Evolutionary conservation across 495 filamentous ascomycete species (phyloP).

Genomic region (Penicillium alfredii): DNA sequence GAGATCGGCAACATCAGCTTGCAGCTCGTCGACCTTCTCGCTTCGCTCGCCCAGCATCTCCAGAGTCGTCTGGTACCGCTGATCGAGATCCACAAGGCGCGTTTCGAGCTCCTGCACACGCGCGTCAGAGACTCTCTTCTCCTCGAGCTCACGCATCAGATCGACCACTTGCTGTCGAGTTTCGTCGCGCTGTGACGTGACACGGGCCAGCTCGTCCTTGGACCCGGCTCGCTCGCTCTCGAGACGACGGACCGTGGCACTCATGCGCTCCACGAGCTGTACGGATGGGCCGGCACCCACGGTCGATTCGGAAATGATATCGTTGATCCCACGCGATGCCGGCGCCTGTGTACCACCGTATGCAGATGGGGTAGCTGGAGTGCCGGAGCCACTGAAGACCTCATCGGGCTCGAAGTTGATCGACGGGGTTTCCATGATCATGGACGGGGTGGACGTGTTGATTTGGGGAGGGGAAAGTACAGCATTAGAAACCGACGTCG

Average conservation of each 20-base stretch:
- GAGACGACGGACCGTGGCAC: constrained; percentile 78
- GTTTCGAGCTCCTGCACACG: constrained; percentile 59
- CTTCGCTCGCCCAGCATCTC: constrained; percentile 97
- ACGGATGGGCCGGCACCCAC: constrained; percentile 87
- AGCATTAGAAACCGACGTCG: constrained; percentile 30
- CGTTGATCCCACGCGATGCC: constrained; percentile 61
- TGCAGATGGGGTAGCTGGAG: constrained; percentile 57
- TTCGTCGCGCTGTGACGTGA: constrained; percentile 80
- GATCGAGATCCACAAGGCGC: constrained; percentile 51
- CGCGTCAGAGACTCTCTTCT: constrained; percentile 52
- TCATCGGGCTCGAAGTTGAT: constrained; percentile 62
- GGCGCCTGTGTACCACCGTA: constrained; percentile 34
- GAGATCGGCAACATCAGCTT: constrained; percentile 81
- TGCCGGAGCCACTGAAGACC: constrained; percentile 52
- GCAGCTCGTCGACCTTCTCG: constrained; percentile 85
- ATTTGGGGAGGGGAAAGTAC: constrained; percentile 30
- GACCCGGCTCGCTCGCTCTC: constrained; percentile 84
- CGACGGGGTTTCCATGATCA: constrained; percentile 49
- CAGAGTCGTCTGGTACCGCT: constrained; percentile 80
- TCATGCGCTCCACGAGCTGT: constrained; percentile 95
- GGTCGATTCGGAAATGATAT: constrained; percentile 85
- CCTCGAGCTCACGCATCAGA: constrained; percentile 79
- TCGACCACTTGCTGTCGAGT: constrained; percentile 83
- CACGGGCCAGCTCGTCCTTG: constrained; percentile 75
- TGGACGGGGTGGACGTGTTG: constrained; percentile 28